phyloP scores from a whole-genome alignment of 371 early-diverging fungal species.

The Mucor mucedo region DNA sequence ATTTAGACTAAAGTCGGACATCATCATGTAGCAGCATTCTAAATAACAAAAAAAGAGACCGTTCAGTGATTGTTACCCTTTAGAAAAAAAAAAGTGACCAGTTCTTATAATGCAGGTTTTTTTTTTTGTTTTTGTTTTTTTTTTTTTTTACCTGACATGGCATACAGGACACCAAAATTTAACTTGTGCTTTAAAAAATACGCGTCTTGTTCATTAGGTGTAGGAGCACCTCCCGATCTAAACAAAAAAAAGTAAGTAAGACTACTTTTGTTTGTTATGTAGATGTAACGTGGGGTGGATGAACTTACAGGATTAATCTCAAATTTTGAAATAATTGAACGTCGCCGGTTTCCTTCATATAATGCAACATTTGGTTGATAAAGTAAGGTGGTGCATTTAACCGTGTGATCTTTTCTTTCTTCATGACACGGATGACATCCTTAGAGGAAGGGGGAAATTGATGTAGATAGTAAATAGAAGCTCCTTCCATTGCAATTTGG shows the following conservation, averaged over 20 bases:
- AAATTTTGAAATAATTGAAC: background rate
- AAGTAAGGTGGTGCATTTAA: conserved; percentile 17
- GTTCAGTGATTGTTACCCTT: no score
- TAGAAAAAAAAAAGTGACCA: no score
- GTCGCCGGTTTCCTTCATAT: conserved; percentile 11
- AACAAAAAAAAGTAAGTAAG: background rate
- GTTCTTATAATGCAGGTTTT: background rate
- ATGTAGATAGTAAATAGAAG: conserved; percentile 14
- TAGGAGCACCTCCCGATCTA: conserved; percentile 1
- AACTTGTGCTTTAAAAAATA: background rate
- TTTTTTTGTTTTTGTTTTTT: background rate
- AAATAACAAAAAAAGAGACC: background rate
- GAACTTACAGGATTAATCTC: background rate
- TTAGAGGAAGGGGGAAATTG: conserved; percentile 12
- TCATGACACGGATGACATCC: conserved; percentile 9
- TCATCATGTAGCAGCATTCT: conserved; percentile 1
- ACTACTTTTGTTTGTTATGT: no score
- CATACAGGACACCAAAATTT: background rate
- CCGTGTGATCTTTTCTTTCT: conserved; percentile 10
- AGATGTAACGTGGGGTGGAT: no score
- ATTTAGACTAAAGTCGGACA: background rate
- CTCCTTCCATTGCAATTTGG: conserved; percentile 2
- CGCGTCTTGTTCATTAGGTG: background rate
- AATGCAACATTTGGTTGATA: conserved; percentile 16
- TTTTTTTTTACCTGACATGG: background rate